Percentiles rank a stretch among this genome's conserved stretches.
phyloP scores from a whole-genome alignment of 2,329 filamentous ascomycete species.

The Diaporthe destruens region DNA sequence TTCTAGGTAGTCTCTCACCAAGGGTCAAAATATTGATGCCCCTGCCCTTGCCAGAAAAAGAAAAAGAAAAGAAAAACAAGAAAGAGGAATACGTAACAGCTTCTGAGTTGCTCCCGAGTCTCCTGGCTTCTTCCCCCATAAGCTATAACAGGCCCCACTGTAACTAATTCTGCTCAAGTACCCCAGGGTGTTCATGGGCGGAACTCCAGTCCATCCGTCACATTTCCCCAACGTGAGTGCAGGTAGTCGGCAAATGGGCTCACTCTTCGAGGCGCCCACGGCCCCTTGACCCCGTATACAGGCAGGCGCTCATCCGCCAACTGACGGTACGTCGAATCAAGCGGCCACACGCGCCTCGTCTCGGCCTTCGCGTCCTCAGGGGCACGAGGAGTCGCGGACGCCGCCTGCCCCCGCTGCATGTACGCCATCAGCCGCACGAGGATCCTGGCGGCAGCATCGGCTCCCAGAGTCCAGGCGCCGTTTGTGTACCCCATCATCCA shows the following conservation, averaged over 20 bases:
- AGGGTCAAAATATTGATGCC: too few species aligned
- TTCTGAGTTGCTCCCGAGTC: not conserved
- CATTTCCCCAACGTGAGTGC: slow-evolving; percentile 13
- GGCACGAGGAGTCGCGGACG: slow-evolving; percentile 2
- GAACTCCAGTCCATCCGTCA: slow-evolving; percentile 1
- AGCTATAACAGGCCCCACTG: too few species aligned
- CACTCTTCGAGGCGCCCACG: not conserved
- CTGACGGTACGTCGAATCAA: slow-evolving; percentile 7
- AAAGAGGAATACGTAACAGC: too few species aligned
- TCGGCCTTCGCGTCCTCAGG: not conserved
- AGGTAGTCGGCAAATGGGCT: not conserved
- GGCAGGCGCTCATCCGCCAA: not conserved
- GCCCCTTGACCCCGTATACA: slow-evolving; percentile 3
- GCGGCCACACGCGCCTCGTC: slow-evolving; percentile 1
- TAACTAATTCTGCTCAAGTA: not conserved
- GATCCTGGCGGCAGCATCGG: slow-evolving; percentile 55
- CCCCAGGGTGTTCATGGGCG: too few species aligned
- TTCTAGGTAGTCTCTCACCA: too few species aligned
- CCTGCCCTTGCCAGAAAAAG: too few species aligned
- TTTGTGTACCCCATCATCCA: slow-evolving; percentile 72
- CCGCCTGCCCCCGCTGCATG: not conserved
- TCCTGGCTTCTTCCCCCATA: not conserved
- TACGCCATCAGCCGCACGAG: not conserved
- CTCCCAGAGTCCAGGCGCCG: slow-evolving; percentile 72
- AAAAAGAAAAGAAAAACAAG: too few species aligned